Evolutionary conservation across 495 filamentous ascomycete genomes (phyloP).

Genomic region (Penicillium lagena): DNA sequence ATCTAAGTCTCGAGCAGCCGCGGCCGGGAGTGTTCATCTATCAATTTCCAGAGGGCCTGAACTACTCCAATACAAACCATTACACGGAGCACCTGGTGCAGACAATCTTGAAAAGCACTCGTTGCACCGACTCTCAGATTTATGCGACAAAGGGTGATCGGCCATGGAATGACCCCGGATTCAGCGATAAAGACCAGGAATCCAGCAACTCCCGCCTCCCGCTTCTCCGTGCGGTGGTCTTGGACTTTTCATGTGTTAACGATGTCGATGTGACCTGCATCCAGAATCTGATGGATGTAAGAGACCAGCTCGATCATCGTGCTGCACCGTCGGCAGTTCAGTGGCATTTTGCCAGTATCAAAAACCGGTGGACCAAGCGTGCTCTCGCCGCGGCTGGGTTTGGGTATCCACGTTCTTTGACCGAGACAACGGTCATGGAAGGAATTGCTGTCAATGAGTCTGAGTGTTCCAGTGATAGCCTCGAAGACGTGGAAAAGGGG

Average conservation of each 20-base stretch:
- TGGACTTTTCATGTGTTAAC: slow-evolving; percentile 94
- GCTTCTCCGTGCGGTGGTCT: slow-evolving; percentile 82
- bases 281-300: slow-evolving; percentile 93
- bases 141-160: slow-evolving; percentile 71
- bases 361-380: slow-evolving; percentile 96
- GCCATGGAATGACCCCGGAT: slow-evolving; percentile 93
- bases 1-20: slow-evolving; percentile 68
- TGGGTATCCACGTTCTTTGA: slow-evolving; percentile 68
- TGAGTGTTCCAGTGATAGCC: slow-evolving; percentile 65
- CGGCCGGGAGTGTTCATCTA: slow-evolving; percentile 97
- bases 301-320: slow-evolving; percentile 92
- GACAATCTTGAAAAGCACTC: slow-evolving; percentile 69
- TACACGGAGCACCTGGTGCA: slow-evolving; percentile 76
- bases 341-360: slow-evolving; percentile 94
- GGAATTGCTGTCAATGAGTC: too few species aligned
- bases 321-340: slow-evolving; percentile 78
- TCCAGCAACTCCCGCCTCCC: slow-evolving; percentile 51
- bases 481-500: slow-evolving; percentile 15
- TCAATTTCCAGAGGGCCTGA: slow-evolving; percentile 93
- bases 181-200: slow-evolving; percentile 49
- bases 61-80: slow-evolving; percentile 90
- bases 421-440: slow-evolving; percentile 45
- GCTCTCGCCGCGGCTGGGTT: slow-evolving; percentile 90
- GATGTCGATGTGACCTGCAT: slow-evolving; percentile 93
- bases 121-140: slow-evolving; percentile 62